These are phyloP conservation scores for Saturnispora gosingensis DNA, from an alignment of 805 yeast species.

Conservation along the genomic window DNA sequence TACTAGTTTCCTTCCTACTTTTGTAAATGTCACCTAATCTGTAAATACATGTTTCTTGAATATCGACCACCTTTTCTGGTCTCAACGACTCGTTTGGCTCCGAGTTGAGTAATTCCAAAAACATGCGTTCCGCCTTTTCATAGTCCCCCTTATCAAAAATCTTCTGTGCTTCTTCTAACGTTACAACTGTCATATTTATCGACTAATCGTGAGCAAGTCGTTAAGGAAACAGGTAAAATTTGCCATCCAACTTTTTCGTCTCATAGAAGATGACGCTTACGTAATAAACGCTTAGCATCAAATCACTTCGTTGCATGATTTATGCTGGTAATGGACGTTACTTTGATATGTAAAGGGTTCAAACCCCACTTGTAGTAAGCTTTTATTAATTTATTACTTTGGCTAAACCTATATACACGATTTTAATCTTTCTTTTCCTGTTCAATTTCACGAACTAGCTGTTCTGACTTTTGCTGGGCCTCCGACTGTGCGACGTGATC, in stretches of 20 bases:
- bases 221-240: background rate
- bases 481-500: constrained; percentile 42
- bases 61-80: constrained; percentile 37
- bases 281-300: constrained; percentile 4
- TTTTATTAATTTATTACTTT: background rate
- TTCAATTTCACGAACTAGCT: constrained; percentile 24
- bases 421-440: background rate
- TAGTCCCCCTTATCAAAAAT: constrained; percentile 42
- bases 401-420: background rate
- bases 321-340: background rate
- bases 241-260: constrained; percentile 1
- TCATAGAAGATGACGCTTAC: background rate
- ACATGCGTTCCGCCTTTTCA: constrained; percentile 51
- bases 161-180: constrained; percentile 52
- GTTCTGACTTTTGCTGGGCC: constrained; percentile 35
- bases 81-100: constrained; percentile 10
- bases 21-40: constrained; percentile 72
- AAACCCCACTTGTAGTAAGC: too few species aligned
- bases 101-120: constrained; percentile 37
- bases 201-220: background rate
- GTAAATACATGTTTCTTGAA: constrained; percentile 59
- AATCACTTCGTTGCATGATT: background rate
- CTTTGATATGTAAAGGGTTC: too few species aligned
- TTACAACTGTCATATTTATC: constrained; percentile 23
- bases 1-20: constrained; percentile 34